Percentiles rank a stretch among this genome's conserved stretches.
These are phyloP conservation scores for Melanopsichium pennsylvanicum DNA, from an alignment of 1,284 basidiomycete species.

Conservation along the genomic window DNA sequence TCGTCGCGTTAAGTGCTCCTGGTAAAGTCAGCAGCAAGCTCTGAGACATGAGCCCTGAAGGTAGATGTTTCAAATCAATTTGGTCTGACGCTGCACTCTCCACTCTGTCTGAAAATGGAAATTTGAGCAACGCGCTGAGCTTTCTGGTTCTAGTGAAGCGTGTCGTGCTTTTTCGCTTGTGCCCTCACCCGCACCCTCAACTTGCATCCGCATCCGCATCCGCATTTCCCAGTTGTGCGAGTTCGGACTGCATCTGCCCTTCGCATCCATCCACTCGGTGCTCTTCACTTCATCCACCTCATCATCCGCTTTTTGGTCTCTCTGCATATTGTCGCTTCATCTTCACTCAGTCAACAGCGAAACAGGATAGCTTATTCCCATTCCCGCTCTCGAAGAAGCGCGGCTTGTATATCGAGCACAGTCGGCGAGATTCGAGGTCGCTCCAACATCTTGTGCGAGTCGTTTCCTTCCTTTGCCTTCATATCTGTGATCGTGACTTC, in stretches of 20 bases:
- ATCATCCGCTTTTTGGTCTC: neutral
- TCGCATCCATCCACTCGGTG: constrained; percentile 17
- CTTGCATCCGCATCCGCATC: constrained; percentile 9
- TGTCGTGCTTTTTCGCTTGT: constrained; percentile 12
- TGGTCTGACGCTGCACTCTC: constrained; percentile 5
- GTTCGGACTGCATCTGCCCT: neutral
- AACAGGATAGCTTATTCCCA: too few species aligned
- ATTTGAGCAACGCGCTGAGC: constrained; percentile 5
- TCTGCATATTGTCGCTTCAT: neutral
- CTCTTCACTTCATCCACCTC: neutral
- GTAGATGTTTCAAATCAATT: too few species aligned
- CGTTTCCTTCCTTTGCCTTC: too few species aligned
- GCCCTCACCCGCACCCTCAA: neutral
- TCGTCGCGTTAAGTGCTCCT: neutral
- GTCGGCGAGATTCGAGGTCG: too few species aligned
- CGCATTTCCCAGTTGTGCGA: constrained; percentile 5
- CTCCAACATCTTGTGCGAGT: too few species aligned
- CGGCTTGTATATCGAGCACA: too few species aligned
- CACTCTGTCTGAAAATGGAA: constrained; percentile 3
- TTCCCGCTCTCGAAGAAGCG: too few species aligned
- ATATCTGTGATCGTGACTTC: too few species aligned
- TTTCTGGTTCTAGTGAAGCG: neutral
- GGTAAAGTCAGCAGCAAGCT: too few species aligned
- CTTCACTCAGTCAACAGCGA: neutral
- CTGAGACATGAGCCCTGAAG: too few species aligned